Evolutionary conservation across 2,329 filamentous ascomycete species (phyloP).

Genomic region (Trichoderma polysporum): DNA sequence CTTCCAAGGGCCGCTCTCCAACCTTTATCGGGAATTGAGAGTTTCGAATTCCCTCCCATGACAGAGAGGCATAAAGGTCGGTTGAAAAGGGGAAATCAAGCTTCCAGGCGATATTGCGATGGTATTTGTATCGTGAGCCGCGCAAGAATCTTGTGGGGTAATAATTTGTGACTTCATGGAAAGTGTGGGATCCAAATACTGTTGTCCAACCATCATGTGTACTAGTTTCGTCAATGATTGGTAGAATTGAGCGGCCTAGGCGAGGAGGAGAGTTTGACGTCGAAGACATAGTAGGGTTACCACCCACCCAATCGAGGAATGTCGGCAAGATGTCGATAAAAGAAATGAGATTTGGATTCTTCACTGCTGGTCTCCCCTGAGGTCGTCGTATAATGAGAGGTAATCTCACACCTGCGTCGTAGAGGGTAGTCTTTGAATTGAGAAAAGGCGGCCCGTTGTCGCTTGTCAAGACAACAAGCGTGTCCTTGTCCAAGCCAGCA

Average conservation of each 20-base stretch:
- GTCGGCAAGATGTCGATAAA: constrained; percentile 3
- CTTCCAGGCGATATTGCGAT: constrained; percentile 14
- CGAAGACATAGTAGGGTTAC: neutral
- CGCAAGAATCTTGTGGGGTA: constrained; percentile 12
- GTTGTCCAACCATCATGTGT: neutral
- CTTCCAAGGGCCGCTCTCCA: constrained; percentile 2
- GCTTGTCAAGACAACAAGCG: constrained; percentile 5
- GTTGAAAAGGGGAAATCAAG: constrained; percentile 12
- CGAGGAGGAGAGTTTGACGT: neutral
- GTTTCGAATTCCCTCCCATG: constrained; percentile 7
- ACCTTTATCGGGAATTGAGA: neutral
- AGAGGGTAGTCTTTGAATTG: constrained; percentile 10
- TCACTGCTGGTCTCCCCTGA: neutral
- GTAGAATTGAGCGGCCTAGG: constrained; percentile 1
- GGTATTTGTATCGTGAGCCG: constrained; percentile 7
- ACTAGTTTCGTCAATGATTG: constrained; percentile 1
- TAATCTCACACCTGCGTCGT: constrained; percentile 6
- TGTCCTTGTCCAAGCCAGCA: neutral
- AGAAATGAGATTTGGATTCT: constrained; percentile 10
- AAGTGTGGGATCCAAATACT: constrained; percentile 5
- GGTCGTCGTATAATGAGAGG: constrained; percentile 2
- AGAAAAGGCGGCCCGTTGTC: constrained; percentile 13
- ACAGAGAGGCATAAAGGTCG: constrained; percentile 3
- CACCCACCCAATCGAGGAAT: constrained; percentile 5
- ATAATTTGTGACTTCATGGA: constrained; percentile 9